A percentile compares a stretch with the other conserved stretches of the same genome.
These are phyloP conservation scores for Candida freyschussii DNA, from an alignment of 1,139 yeast genomes.

Conservation along the genomic window DNA sequence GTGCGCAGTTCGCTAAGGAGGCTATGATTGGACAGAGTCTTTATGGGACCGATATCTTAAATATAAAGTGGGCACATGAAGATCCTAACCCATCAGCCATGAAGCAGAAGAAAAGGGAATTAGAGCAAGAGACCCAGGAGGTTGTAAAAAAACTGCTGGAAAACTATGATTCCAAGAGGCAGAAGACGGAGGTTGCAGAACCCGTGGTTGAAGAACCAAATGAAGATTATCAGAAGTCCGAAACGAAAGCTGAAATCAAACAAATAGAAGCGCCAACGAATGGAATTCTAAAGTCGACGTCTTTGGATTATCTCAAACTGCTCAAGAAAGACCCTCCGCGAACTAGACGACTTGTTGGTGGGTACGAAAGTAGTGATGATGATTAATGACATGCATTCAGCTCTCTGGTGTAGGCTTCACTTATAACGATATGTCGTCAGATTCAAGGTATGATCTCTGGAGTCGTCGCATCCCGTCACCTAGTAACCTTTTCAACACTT, in stretches of 20 bases:
- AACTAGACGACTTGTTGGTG: constrained; percentile 5
- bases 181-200: constrained; percentile 2
- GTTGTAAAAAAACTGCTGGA: constrained; percentile 16
- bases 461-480: no score
- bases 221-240: constrained; percentile 3
- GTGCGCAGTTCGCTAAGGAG: constrained; percentile 92
- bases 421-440: no score
- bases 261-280: constrained; percentile 10
- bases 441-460: no score
- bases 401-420: no score
- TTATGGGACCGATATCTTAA: constrained; percentile 48
- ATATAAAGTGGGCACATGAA: constrained; percentile 84
- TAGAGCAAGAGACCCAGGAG: constrained; percentile 20
- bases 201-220: constrained; percentile 14
- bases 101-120: constrained; percentile 39
- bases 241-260: constrained; percentile 5
- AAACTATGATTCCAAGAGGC: constrained; percentile 14
- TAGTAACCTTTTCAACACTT: no score
- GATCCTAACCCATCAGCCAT: constrained; percentile 78
- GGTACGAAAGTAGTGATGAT: constrained; percentile 13
- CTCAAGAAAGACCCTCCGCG: constrained; percentile 3
- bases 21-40: constrained; percentile 84
- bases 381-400: constrained; percentile 6
- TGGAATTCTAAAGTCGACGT: constrained; percentile 2
- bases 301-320: constrained; percentile 8